phyloP scores from a whole-genome alignment of 805 yeast genomes.

The Sugiyamaella lignohabitans region DNA sequence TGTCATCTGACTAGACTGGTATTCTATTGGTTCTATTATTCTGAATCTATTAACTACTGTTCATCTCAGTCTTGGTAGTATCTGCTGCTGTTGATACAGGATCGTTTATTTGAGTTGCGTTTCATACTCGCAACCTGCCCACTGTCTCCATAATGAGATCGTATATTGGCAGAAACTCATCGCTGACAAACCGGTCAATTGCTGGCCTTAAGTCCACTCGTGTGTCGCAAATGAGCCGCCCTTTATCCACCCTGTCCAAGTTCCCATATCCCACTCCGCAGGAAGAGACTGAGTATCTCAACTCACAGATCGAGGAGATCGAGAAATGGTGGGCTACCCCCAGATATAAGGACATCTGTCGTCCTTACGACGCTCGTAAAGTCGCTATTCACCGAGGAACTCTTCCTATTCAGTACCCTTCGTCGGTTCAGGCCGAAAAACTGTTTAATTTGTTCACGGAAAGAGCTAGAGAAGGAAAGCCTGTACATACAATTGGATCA shows the following conservation, averaged over 20 bases:
- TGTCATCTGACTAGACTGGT: too few species aligned
- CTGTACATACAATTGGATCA: slow-evolving; percentile 54
- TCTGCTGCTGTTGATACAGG: neutral
- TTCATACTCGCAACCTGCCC: neutral
- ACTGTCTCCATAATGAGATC: neutral
- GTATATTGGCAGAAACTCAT: neutral
- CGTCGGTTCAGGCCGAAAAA: slow-evolving; percentile 49
- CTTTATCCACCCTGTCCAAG: slow-evolving; percentile 23
- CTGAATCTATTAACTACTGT: neutral
- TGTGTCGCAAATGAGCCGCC: neutral
- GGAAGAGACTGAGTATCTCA: slow-evolving; percentile 30
- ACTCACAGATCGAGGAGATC: slow-evolving; percentile 34
- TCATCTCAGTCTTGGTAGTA: neutral
- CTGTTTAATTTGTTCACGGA: slow-evolving; percentile 41
- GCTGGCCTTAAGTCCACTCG: too few species aligned
- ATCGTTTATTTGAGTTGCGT: neutral
- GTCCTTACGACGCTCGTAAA: slow-evolving; percentile 48
- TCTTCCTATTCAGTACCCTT: slow-evolving; percentile 36
- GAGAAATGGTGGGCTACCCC: slow-evolving; percentile 46
- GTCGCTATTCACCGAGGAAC: slow-evolving; percentile 52
- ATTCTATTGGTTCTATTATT: too few species aligned
- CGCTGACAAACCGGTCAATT: neutral
- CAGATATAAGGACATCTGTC: slow-evolving; percentile 41
- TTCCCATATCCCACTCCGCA: slow-evolving; percentile 34
- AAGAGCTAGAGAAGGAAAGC: slow-evolving; percentile 37